Conservation (phyloP, 345 rosid genomes). For the Corymbia maculata region DNA sequence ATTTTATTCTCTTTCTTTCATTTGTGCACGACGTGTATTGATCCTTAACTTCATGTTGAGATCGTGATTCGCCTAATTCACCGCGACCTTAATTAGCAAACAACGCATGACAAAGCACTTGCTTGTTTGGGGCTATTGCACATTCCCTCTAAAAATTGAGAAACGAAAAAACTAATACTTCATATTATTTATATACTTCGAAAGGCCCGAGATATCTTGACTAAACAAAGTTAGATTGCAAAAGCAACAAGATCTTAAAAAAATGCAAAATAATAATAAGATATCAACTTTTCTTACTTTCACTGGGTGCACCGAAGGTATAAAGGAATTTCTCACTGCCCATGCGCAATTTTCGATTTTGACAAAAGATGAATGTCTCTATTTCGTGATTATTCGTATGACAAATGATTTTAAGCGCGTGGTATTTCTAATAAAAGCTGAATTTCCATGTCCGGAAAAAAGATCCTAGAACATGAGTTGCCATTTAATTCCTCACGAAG, state of each 20-base stretch:
- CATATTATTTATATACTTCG: neutral
- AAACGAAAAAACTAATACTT: neutral
- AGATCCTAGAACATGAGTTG: neutral
- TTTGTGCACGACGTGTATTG: neutral
- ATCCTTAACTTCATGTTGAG: neutral
- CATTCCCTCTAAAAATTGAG: neutral
- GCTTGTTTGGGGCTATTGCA: neutral
- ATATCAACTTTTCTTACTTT: neutral
- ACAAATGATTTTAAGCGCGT: neutral
- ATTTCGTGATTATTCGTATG: fast-evolving
- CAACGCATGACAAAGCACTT: neutral
- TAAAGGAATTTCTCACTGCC: neutral
- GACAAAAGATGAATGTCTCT: fast-evolving
- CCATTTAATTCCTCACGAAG: neutral
- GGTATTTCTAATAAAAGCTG: neutral
- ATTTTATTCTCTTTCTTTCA: neutral
- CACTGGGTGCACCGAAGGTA: neutral
- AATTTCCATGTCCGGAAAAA: neutral
- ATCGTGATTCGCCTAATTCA: neutral
- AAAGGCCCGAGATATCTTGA: neutral
- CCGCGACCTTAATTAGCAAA: neutral
- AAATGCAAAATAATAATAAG: neutral
- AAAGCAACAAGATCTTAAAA: neutral
- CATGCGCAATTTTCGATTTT: neutral
- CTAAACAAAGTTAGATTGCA: neutral